Evolutionary conservation across 2,329 filamentous ascomycete genomes (phyloP).

Genomic region (Colletotrichum sp.): DNA sequence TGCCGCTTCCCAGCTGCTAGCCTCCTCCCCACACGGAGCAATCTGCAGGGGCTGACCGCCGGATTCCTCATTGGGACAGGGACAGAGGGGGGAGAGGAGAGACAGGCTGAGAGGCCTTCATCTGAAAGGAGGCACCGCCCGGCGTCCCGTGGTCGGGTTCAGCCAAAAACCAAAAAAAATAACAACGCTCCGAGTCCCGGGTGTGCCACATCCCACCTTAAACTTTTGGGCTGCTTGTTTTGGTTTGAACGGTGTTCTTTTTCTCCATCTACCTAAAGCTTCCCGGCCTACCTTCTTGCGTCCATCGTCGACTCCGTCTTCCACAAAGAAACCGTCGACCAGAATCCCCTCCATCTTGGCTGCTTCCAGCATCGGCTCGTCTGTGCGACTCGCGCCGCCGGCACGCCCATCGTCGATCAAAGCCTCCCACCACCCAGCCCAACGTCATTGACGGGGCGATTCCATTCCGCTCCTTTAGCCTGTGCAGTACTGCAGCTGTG

Average conservation of each 20-base stretch:
- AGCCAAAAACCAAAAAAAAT: not conserved
- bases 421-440: not conserved
- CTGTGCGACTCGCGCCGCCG: slow-evolving; percentile 1
- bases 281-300: not conserved
- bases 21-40: slow-evolving; percentile 19
- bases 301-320: not conserved
- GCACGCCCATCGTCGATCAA: slow-evolving; percentile 11
- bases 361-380: not conserved
- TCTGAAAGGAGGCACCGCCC: slow-evolving; percentile 18
- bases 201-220: not conserved
- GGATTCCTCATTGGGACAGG: slow-evolving; percentile 13
- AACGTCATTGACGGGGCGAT: slow-evolving; percentile 22
- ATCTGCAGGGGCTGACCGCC: slow-evolving; percentile 20
- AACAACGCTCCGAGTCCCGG: not conserved
- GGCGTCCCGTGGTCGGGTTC: slow-evolving; percentile 10
- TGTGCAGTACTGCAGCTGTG: not conserved
- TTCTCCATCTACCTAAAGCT: not conserved
- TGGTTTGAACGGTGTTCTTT: not conserved
- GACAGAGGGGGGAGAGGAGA: not conserved
- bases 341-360: not conserved
- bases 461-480: slow-evolving; percentile 18
- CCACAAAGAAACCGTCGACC: not conserved
- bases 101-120: not conserved
- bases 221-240: not conserved
- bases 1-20: not conserved